These are phyloP conservation scores for Termitomyces sp. DNA, from an alignment of 768 basidiomycete species.

Conservation along the genomic window DNA sequence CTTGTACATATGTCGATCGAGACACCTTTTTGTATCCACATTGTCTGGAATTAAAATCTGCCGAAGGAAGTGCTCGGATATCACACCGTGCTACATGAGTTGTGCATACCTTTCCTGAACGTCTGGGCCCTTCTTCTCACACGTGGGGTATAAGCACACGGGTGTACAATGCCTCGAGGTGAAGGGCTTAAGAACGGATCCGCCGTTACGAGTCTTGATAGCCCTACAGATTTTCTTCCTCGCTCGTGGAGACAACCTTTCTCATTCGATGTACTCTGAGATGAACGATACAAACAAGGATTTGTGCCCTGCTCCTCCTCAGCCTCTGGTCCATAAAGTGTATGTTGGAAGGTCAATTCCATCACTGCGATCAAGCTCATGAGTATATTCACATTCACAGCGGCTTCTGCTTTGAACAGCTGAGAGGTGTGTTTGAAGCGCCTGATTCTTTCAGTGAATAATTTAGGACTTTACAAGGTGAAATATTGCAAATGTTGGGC, in stretches of 20 bases:
- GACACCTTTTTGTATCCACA: background rate
- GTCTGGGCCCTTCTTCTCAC: background rate
- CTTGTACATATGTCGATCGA: background rate
- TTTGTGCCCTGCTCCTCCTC: slow-evolving; percentile 1
- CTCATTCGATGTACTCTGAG: slow-evolving; percentile 14
- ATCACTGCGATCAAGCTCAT: background rate
- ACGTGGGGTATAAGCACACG: background rate
- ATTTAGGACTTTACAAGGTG: slow-evolving; percentile 24
- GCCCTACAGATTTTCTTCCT: background rate
- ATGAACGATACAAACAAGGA: slow-evolving; percentile 12
- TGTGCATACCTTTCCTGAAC: background rate
- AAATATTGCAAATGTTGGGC: slow-evolving; percentile 33
- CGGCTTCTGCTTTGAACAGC: slow-evolving; percentile 30
- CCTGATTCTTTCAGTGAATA: background rate
- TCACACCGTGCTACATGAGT: background rate
- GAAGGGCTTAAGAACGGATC: background rate
- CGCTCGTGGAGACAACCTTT: background rate
- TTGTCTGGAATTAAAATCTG: background rate
- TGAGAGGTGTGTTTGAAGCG: slow-evolving; percentile 27
- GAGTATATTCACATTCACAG: slow-evolving; percentile 9
- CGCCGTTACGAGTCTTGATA: background rate
- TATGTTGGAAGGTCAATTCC: slow-evolving; percentile 1
- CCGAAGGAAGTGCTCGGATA: background rate
- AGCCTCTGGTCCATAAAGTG: slow-evolving; percentile 15
- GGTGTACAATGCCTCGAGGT: background rate